Base-by-base conservation (phyloP, 1,284 basidiomycete species). In the Apiotrichum veenhuisii region DNA sequence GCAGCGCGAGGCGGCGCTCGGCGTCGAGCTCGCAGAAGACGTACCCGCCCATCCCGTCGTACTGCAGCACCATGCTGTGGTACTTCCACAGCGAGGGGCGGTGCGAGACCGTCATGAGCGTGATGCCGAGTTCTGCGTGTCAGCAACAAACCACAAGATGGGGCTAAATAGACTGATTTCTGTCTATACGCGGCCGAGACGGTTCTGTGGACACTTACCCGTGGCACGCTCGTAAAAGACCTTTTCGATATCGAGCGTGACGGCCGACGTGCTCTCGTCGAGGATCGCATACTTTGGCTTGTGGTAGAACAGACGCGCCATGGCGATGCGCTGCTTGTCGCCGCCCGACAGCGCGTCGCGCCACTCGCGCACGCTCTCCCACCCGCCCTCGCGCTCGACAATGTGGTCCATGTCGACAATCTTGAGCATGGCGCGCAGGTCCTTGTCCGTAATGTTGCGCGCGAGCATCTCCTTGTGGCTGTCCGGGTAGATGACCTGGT, bases 221-320 rank as follows among this genome's bases (percentile, higher is more conserved):
- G 89, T 92, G 1, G 94, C 95, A 69, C 91, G 85, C 70, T 94
- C 90, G 85, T 97, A 98, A 91, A 97, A 96, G 77, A 84, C 80
- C 54, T 87, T 90, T 76, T 98, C 95, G 73, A 96, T 87, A 57
- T 95, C 91, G 18, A 89, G 83, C 7, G 94, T 94, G 14, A 98
- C 93, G 0, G 95, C 86, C 14, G 87, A 90, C 1, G 95, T 98
- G 62, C 93, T 95, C 75, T 98, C 95, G 71, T 98, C 95, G 43
- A 98, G 81, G 54, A 98, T 93, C 5, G 94, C 95, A 67, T 95
- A 98, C 89, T 92, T 93, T 20, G 95, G 95, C 63, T 83, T 82
- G 75, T 98, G 95, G 77, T 98, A 98, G 77, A 97, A 98, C 64
- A 98, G 76, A 60, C 95, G 81, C 8, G 93, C 94, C 92, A 96